Base-by-base conservation (phyloP, 108 stramenopile species). In the Phaeodactylum tricornutum region DNA sequence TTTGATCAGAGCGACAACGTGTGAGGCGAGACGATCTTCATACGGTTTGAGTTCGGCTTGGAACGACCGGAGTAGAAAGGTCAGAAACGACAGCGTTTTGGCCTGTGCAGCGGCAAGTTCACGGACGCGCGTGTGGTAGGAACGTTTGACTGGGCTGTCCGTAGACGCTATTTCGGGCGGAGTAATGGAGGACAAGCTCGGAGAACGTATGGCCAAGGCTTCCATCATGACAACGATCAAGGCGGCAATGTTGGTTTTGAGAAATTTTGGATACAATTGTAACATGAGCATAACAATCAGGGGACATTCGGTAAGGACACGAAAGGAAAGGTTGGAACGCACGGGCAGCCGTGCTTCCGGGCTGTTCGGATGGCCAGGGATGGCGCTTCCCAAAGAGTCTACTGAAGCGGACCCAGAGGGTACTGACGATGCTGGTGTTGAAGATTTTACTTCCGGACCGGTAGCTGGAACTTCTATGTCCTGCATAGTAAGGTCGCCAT, bases 201-300 rank as follows among this genome's bases (percentile, higher is more conserved):
- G 84, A 14, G 84, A 59, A 12, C 72, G 67, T n/a, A 90, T 61
- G 50, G 76, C 67, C 44, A 97, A 62, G 12, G 81, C 84, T 37
- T 80, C 68, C 68, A 95, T 90, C 94, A 94, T 94, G 38, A 84
- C 69, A 7, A 84, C 71, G 29, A 95, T 75, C 37, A 97, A 67
- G 5, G 56, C 57, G 7, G 87, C 67, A 25, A 94, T 87, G 59
- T 88, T 87, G 22, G 61, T 61, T 47, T 77, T 75, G 34, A 93
- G 59, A 55, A 75, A 85, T 26, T 73, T 84, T 2, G 87, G 89
- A 62, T 91, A 94, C 26, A 94, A 66, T 50, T 94, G 92, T 49
- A 96, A 93, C 47, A 95, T 71, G 4, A 95, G 66, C 83, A 93
- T 95, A 41, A 92, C 83, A 43, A 81, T 78, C 40, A 94, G 61